Conservation (phyloP, 371 early-diverging fungal species). For the Rhizopus stolonifer region DNA sequence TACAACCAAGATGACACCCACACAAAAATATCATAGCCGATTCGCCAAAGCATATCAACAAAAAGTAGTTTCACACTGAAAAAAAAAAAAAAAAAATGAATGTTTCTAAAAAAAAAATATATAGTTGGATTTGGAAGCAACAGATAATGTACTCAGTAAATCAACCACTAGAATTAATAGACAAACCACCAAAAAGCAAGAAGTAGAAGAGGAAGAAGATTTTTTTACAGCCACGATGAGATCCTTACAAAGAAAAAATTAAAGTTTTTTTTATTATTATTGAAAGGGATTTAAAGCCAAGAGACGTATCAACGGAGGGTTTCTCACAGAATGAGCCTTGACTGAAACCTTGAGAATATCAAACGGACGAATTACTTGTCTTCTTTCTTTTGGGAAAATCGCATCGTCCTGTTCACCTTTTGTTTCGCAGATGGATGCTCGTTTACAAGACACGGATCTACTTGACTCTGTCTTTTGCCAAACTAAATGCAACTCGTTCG, state of each 20-base stretch:
- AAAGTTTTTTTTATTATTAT: not conserved
- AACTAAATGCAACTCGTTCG: slow-evolving; percentile 44
- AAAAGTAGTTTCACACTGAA: slow-evolving; percentile 54
- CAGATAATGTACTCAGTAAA: too few species aligned
- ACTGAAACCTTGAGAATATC: slow-evolving; percentile 63
- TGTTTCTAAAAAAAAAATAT: too few species aligned
- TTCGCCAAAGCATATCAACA: slow-evolving; percentile 90
- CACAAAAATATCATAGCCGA: slow-evolving; percentile 82
- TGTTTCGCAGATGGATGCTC: not conserved
- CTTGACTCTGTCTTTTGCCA: slow-evolving; percentile 43
- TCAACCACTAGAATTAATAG: too few species aligned
- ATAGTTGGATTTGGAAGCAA: too few species aligned
- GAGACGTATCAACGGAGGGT: slow-evolving; percentile 69
- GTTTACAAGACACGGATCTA: not conserved
- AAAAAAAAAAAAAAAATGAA: not conserved
- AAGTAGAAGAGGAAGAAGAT: slow-evolving; percentile 33
- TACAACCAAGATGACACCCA: slow-evolving; percentile 72
- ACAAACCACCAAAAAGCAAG: not conserved
- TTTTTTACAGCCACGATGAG: slow-evolving; percentile 48
- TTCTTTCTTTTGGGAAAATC: slow-evolving; percentile 33
- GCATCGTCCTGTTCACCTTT: not conserved
- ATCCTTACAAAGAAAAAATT: slow-evolving; percentile 27
- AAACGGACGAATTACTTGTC: slow-evolving; percentile 64
- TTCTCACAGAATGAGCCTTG: slow-evolving; percentile 58
- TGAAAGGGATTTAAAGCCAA: slow-evolving; percentile 64